A percentile compares a stretch with the other conserved stretches of the same genome.
Conservation (phyloP, 495 filamentous ascomycete species). For the Xylaria venustula region DNA sequence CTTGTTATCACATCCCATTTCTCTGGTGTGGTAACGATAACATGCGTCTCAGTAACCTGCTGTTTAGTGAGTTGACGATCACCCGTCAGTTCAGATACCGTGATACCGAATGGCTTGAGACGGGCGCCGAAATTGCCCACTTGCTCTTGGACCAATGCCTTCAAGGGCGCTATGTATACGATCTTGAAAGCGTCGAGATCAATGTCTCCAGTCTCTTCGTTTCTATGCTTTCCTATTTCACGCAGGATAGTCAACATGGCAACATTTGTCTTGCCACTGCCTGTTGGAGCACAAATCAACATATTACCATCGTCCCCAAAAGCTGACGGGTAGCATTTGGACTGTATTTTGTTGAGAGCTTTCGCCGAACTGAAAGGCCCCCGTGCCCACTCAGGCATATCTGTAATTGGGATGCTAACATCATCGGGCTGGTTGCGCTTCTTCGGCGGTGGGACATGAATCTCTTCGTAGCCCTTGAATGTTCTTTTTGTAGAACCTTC, state of each 20-base stretch:
- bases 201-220: conserved; percentile 82
- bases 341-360: conserved; percentile 92
- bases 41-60: conserved; percentile 95
- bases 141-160: conserved; percentile 94
- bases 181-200: conserved; percentile 97
- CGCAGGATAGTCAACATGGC: conserved; percentile 95
- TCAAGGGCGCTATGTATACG: conserved; percentile 90
- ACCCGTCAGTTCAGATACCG: conserved; percentile 89
- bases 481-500: conserved; percentile 91
- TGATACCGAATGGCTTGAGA: conserved; percentile 86
- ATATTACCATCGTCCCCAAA: conserved; percentile 96
- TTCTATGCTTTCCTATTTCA: conserved; percentile 93
- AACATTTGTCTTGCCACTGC: conserved; percentile 98
- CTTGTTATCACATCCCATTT: conserved; percentile 99
- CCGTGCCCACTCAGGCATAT: conserved; percentile 90
- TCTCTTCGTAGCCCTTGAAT: conserved; percentile 98
- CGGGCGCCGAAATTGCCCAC: conserved; percentile 95
- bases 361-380: conserved; percentile 73
- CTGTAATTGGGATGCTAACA: conserved; percentile 73
- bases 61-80: conserved; percentile 98
- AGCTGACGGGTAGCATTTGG: conserved; percentile 83
- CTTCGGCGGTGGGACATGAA: conserved; percentile 91
- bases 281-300: conserved; percentile 95
- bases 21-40: conserved; percentile 98
- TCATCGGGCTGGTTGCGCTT: conserved; percentile 77